Conservation (phyloP, 148 eudicot species). For the Camellia japonica region DNA sequence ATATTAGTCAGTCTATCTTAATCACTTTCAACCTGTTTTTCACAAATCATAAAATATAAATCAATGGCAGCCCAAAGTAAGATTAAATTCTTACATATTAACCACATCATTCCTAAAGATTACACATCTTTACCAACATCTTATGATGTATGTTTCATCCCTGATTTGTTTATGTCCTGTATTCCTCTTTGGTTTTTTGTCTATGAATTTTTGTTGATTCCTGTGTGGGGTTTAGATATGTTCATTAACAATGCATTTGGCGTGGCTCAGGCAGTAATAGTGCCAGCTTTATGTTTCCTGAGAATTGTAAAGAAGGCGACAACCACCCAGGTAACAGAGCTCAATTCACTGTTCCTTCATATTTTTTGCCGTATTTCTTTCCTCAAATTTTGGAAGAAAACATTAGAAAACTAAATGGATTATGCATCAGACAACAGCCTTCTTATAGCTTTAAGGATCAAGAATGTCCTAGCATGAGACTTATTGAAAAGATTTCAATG, state of each 20-base stretch:
- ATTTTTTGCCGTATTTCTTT: not conserved
- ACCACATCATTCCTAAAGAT: not conserved
- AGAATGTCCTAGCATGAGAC: not conserved
- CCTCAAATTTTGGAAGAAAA: not conserved
- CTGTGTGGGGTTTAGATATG: not conserved
- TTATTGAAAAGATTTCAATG: not conserved
- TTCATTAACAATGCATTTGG: not conserved
- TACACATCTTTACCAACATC: not conserved
- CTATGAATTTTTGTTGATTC: not conserved
- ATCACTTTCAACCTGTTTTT: no score
- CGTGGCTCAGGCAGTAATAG: slow-evolving; percentile 47
- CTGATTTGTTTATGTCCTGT: not conserved
- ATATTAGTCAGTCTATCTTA: no score
- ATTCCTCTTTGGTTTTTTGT: not conserved
- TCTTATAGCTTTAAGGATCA: not conserved
- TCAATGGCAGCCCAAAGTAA: no score
- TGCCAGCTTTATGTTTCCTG: slow-evolving; percentile 68
- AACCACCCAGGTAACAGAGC: slow-evolving; percentile 43
- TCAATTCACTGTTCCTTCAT: not conserved
- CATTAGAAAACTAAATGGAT: not conserved
- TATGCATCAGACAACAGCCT: not conserved
- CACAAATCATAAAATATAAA: no score
- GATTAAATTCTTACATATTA: no score
- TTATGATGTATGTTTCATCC: not conserved
- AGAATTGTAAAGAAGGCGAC: slow-evolving; percentile 62